Percentiles rank a stretch among this genome's conserved stretches.
Evolutionary conservation across 139 green algal genomes (phyloP).

Genomic region (Chlamydomonas incerta): DNA sequence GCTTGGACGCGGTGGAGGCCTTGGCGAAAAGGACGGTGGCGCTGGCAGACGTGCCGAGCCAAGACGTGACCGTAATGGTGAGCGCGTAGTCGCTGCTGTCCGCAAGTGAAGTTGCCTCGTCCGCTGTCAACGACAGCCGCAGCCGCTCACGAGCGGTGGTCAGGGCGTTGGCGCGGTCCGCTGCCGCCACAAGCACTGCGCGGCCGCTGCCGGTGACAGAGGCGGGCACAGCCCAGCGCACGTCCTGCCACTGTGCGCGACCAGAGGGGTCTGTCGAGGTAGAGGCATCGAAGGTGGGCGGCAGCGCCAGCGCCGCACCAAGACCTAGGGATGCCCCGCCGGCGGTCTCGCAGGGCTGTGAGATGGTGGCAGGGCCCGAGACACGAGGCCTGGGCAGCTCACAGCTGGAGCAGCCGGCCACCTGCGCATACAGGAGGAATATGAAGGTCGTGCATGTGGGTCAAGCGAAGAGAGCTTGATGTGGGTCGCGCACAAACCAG

Average conservation of each 20-base stretch:
- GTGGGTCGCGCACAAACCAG: too few species aligned
- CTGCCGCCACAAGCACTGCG: not conserved
- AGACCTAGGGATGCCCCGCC: not conserved
- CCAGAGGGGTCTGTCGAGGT: not conserved
- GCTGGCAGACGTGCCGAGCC: not conserved
- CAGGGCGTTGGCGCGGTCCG: not conserved
- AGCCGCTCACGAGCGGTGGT: not conserved
- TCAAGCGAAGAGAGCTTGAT: too few species aligned
- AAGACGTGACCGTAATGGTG: not conserved
- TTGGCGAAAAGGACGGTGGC: not conserved
- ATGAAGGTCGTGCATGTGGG: too few species aligned
- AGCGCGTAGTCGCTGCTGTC: not conserved
- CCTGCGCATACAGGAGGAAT: not conserved
- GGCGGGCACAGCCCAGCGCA: not conserved
- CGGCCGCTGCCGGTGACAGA: not conserved
- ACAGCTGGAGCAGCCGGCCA: not conserved
- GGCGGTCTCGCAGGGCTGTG: not conserved
- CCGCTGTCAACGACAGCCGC: not conserved
- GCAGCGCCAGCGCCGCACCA: too few species aligned
- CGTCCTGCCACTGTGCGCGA: not conserved
- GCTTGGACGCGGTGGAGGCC: not conserved
- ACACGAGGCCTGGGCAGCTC: not conserved
- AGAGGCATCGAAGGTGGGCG: not conserved
- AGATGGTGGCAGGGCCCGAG: not conserved
- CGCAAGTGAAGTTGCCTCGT: not conserved